Evolutionary conservation across 805 yeast species (phyloP), one percentile per base, ranked within the genome.

Genomic region (Nakazawaea sp.): DNA sequence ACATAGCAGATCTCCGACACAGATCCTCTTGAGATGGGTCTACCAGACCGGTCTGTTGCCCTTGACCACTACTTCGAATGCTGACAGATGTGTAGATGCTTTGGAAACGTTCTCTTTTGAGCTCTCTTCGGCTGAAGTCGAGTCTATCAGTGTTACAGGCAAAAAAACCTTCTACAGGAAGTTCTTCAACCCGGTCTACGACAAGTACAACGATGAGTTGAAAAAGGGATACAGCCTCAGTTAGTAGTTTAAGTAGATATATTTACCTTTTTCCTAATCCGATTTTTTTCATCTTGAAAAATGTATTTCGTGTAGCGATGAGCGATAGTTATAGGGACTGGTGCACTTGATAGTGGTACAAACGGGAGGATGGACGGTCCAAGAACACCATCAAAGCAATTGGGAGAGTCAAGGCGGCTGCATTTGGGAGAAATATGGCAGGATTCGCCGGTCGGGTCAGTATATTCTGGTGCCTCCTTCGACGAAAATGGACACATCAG

Each of bases 11-110:
- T 46, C 66, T 2, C 52, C 49, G 12, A 58, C 55, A 5, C 75
- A 70, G 43, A 52, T 70, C 12, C 57, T 71, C 45, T 56, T 71
- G 42, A 62, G 68, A 48, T 71, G 70, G 66, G 61, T 55, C 16
- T 51, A 61, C 23, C 65, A 68, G 41, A 55, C 46, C 25, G 68
- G 66, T 2, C 52, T 68, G 16, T 56, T 71, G 40, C 69, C 75
- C 0, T 53, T 71, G 31, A 69, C 76, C 13, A 68, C 75, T 2
- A 56, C 71, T 24, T 47, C 63, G 4, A 70, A 67, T 36, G 58
- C 49, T 18, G 58, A 52, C 33, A 59, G 76, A 48, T 56, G 68
- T 40, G 54, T 50, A 19, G 64, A 60, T 32, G 53, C 58, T 20
- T 49, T 65, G 42, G 61, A 56, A 6, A 44, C 56, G 29, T 59